Evolutionary conservation across 768 basidiomycete species (phyloP), one percentile per base, ranked within the genome.

Genomic region (Suillus subluteus): DNA sequence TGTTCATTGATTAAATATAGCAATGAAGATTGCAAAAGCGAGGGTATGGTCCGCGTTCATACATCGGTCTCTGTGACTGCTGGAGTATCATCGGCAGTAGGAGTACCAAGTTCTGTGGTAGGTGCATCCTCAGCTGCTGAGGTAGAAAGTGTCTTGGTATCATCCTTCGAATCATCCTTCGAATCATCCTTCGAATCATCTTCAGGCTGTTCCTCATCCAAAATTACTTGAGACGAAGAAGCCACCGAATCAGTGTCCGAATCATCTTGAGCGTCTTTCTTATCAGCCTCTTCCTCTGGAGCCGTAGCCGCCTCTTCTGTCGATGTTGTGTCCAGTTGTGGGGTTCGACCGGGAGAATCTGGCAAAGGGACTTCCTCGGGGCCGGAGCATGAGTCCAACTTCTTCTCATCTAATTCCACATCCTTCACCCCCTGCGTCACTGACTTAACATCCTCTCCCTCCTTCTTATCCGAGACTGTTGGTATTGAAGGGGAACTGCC

Each of bases 341-440:
- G 69, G 2, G 74, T 69, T 61, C 61, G 69, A 66, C 73, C 72
- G 2, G 78, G 81, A 11, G 80, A 82, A 21, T 78, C 81, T 1
- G 81, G 81, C 7, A 81, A 74, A 30, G 81, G 79, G 12, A 81
- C 69, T 6, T 70, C 76, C 46, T 80, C 79, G 4, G 81, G 77
- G 5, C 43, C 65, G 63, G 66, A 68, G 16, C 48, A n/a, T 16
- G 68, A 66, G 11, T 23, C 37, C 35, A 62, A 68, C 35, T 69
- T 69, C 40, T 64, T 67, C 38, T 83, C 87, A 44, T 85, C 85
- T 59, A 91, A 77, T 63, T 87, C 90, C 61, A 91, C 90, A 68
- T 88, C 83, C 68, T 88, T 81, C 59, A 92, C 91, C 5, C 90
- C 90, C 71, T 84, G 74, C 0, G 90, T 91, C 67, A 92, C 89